Base-by-base conservation (phyloP, 2,329 filamentous ascomycete genomes). In the Trichophyton schoenleinii region DNA sequence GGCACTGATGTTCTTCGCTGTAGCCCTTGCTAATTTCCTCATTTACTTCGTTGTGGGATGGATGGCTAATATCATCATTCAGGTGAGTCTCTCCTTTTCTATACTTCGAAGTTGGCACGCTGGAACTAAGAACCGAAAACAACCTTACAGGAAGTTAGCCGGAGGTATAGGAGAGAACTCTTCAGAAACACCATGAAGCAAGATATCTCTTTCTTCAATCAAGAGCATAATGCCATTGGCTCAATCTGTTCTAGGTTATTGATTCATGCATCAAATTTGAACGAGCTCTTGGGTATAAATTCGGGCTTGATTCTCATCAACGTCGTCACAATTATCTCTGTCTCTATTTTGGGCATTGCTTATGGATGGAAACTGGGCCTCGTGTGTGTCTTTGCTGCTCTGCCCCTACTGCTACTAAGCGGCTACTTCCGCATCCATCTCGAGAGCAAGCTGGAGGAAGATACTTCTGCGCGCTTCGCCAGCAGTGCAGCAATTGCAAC, bases 261-360 rank as follows among this genome's bases (percentile, higher is more conserved):
- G 0, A 86, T 88, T 25, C 66, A 96, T 74, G 91, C 91, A 0
- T 95, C 89, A 0, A 87, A 95, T 69, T 81, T 96, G 31, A 87
- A 90, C 11, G 91, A 92, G 15, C 83, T 97, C 53, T 91, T 88
- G 66, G 92, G 92, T 57, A 84, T 86, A 34, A 96, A 90, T 0
- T 81, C 96, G 1, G 91, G 91, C 60, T 95, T 92, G 5, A 81
- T 97, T 62, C 77, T 95, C 46, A 87, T 89, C 71, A 88, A 91
- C 38, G 73, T 81, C 1, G 80, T 89, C 64, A 89, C 87, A 70
- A 82, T 89, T 28, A 65, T 89, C 15, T 83, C 81, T 0, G 86
- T 84, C 1, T 84, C 89, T 60, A 81, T 87, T 36, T 69, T 90
- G 7, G 83, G 86, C 0, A 85, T 90, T n/a, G 81, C 83, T 7